A percentile compares a stretch with the other conserved stretches of the same genome.
Conservation (phyloP, 257 asterid genomes). For the Solanum etuberosum region DNA sequence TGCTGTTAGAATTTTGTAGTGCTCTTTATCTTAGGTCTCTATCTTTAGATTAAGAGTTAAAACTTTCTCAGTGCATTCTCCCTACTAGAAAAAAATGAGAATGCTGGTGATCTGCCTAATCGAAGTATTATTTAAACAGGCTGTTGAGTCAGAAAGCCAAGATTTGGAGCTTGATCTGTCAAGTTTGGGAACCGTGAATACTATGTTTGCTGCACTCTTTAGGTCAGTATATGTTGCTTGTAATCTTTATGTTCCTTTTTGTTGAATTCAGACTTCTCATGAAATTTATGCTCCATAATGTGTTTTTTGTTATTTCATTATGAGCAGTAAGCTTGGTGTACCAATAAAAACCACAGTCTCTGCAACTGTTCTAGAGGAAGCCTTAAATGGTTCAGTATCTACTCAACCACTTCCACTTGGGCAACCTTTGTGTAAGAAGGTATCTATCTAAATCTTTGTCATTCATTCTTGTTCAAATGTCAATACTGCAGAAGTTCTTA, state of each 20-base stretch:
- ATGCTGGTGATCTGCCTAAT: not conserved
- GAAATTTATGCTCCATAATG: constrained; percentile 2
- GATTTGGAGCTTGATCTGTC: constrained; percentile 97
- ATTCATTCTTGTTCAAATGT: not conserved
- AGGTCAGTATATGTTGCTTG: constrained; percentile 39
- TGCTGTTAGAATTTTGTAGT: not conserved
- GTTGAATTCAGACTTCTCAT: not conserved
- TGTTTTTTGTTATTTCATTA: not conserved
- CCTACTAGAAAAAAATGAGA: not conserved
- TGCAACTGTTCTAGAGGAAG: constrained; percentile 94
- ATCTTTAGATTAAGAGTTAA: not conserved
- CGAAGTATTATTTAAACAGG: constrained; percentile 27
- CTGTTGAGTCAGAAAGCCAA: constrained; percentile 86
- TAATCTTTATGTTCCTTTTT: not conserved
- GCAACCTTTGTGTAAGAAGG: constrained; percentile 76
- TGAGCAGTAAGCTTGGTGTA: constrained; percentile 88
- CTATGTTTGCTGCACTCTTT: constrained; percentile 94
- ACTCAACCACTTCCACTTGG: constrained; percentile 63
- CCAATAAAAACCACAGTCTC: constrained; percentile 94
- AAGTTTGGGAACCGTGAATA: constrained; percentile 90
- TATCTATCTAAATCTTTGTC: constrained; percentile 10
- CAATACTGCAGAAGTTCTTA: constrained; percentile 11
- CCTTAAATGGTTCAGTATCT: constrained; percentile 68
- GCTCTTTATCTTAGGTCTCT: not conserved
- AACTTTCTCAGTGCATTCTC: not conserved